Conservation (phyloP, 1,284 basidiomycete species). For the Meira miltonrushii region DNA sequence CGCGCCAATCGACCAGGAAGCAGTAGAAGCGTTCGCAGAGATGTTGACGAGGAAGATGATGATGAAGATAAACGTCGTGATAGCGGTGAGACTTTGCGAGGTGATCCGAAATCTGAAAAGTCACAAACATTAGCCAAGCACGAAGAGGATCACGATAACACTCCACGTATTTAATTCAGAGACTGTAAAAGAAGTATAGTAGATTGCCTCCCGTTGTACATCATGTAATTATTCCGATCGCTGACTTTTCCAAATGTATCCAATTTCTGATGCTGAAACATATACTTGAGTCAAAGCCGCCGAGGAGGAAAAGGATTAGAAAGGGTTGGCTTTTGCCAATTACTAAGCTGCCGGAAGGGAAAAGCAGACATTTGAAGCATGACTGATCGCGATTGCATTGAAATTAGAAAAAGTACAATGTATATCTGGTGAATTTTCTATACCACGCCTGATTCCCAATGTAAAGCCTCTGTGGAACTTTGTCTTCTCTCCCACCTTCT, state of each 20-base stretch:
- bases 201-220: neutral
- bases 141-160: neutral
- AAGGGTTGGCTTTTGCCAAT: too few species aligned
- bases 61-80: slow-evolving; percentile 1
- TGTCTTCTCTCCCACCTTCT: slow-evolving; percentile 67
- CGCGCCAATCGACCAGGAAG: slow-evolving; percentile 1
- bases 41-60: neutral
- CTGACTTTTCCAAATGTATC: too few species aligned
- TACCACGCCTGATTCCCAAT: slow-evolving; percentile 12
- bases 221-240: neutral
- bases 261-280: too few species aligned
- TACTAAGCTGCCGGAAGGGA: too few species aligned
- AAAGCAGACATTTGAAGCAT: too few species aligned
- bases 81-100: slow-evolving; percentile 2
- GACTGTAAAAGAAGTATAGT: too few species aligned
- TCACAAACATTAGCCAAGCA: neutral
- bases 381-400: too few species aligned
- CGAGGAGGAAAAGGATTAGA: too few species aligned
- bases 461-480: slow-evolving; percentile 15
- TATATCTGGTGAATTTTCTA: neutral
- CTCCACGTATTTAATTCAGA: neutral
- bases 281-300: too few species aligned
- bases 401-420: too few species aligned
- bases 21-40: neutral
- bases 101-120: neutral